These are phyloP conservation scores for Cnidoscolus chayamansa DNA, from an alignment of 441 rosid genomes.

Conservation along the genomic window DNA sequence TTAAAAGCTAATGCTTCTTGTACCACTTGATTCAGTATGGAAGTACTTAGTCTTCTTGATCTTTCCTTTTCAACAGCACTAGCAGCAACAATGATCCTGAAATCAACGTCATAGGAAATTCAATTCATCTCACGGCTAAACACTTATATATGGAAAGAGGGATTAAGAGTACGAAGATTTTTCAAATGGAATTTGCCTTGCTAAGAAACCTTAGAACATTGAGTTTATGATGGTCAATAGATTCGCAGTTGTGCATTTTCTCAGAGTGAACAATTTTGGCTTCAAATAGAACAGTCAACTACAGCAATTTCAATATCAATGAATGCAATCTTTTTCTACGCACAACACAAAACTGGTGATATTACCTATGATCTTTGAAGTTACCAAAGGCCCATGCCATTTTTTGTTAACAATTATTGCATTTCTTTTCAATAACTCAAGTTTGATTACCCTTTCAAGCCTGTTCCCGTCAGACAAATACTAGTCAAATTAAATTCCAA, in stretches of 20 bases:
- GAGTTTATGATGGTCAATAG: neutral
- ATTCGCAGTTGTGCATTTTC: conserved; percentile 3
- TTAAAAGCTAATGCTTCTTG: conserved; percentile 86
- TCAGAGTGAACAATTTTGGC: neutral
- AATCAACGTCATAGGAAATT: neutral
- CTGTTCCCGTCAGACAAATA: neutral
- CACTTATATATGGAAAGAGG: neutral
- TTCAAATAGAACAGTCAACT: neutral
- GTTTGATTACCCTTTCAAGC: neutral
- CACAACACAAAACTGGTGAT: neutral
- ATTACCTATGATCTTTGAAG: neutral
- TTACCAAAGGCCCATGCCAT: neutral
- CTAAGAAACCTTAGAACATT: neutral
- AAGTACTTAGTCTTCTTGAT: conserved; percentile 82
- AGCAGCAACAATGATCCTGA: conserved; percentile 82
- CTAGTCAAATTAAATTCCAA: neutral
- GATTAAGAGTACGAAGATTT: neutral
- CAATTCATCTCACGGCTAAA: neutral
- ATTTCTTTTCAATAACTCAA: neutral
- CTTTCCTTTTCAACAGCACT: conserved; percentile 78
- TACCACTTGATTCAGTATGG: conserved; percentile 77
- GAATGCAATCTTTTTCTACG: neutral
- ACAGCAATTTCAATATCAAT: neutral
- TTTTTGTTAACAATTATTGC: neutral
- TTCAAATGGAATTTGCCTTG: neutral